Base-by-base conservation (phyloP, 768 basidiomycete genomes). In the Erythrobasidium yunnanense region DNA sequence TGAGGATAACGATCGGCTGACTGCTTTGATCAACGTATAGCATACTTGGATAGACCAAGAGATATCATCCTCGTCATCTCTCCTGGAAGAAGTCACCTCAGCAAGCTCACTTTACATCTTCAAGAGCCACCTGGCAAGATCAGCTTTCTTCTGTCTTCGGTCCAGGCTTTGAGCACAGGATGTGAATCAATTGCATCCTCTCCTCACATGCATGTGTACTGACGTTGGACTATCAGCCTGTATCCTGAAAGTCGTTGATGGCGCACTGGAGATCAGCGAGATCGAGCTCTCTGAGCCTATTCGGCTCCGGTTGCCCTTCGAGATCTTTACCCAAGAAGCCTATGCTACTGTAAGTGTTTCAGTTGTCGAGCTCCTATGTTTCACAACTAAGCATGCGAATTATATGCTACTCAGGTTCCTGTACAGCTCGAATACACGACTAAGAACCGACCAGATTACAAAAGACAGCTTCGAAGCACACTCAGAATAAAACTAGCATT, bases 381-480 rank as follows among this genome's bases (percentile, higher is more conserved):
- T 1, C 35, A 22, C 0, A 32, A 58, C 11, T 47, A 54, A 2
- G 35, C 42, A 7, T 42, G 60, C 4, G 45, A 62, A 62, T 22
- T n/a, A 55, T 45, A 15, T 54, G 29, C 25, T 17, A 18, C 2
- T 15, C 67, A 86, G 85, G 81, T 90, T 29, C 79, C 79, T 11
- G 74, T 87, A 45, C 79, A 80, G 33, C 81, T 87, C 18, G 83
- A 85, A 55, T 97, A 95, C 75, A 78, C 75, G 4, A 87, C 87
- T 0, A 73, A 71, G 4, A 69, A 77, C 1, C 82, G 86, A 66
- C 81, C 84, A 0, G 76, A 76, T 2, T 69, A 85, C 3, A 75
- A 76, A 17, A 81, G 90, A 35, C 81, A 75, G 4, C 75, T 88
- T 27, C 79, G 78, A 38, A 78, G 82, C 30, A 80, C 81, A 13